A percentile compares a stretch with the other conserved stretches of the same genome.
phyloP scores from a whole-genome alignment of 169 alveolate species.

The Plasmodium blacklocki region DNA sequence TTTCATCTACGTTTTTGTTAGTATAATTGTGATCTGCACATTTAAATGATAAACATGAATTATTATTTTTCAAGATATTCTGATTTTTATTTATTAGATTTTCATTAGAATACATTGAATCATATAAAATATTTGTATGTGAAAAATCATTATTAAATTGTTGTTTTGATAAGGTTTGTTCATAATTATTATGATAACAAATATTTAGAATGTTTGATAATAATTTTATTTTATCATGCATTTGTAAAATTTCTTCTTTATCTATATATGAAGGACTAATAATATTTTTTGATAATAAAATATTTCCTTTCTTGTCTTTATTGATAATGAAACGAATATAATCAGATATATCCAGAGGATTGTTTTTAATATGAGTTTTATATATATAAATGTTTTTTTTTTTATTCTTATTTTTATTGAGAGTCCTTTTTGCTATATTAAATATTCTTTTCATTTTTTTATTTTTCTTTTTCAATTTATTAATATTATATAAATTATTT shows the following conservation, averaged over 20 bases:
- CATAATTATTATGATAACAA: not conserved
- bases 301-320: conserved; percentile 50
- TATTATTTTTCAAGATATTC: too few species aligned
- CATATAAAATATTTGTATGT: too few species aligned
- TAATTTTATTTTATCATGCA: conserved; percentile 28
- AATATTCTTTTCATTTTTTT: conserved; percentile 73
- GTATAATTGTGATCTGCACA: too few species aligned
- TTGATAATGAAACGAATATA: conserved; percentile 44
- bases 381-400: not conserved
- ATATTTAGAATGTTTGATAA: conserved; percentile 11
- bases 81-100: too few species aligned
- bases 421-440: conserved; percentile 17
- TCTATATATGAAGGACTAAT: conserved; percentile 30
- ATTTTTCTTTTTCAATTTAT: conserved; percentile 40
- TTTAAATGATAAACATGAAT: too few species aligned
- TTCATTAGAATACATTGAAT: too few species aligned
- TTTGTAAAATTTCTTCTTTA: conserved; percentile 44
- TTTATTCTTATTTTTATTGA: conserved; percentile 39
- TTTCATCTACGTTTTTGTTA: too few species aligned
- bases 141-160: too few species aligned
- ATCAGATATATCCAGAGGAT: not conserved
- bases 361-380: not conserved
- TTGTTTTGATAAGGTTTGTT: too few species aligned
- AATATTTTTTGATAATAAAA: conserved; percentile 60
- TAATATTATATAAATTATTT: conserved; percentile 58